Evolutionary conservation across 2,329 filamentous ascomycete species (phyloP).

Genomic region (Scedosporium dehoogii): DNA sequence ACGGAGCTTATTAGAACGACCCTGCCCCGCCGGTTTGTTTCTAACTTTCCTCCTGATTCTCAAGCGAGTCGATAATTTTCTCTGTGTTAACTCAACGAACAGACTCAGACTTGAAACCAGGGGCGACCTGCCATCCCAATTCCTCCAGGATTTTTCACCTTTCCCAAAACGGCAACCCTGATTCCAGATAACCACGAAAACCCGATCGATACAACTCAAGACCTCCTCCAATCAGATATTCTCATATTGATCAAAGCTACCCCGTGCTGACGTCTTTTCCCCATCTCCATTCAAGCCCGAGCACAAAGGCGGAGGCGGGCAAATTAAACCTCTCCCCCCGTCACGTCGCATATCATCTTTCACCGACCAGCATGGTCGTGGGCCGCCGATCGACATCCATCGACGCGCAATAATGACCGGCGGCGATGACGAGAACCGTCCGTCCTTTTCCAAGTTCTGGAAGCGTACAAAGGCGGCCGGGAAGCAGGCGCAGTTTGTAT

Average conservation of each 20-base stretch:
- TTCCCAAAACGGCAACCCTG: background rate
- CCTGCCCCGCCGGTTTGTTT: no score
- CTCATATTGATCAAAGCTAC: background rate
- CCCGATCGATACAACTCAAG: background rate
- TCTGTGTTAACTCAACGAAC: background rate
- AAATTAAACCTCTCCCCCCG: background rate
- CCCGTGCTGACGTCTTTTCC: background rate
- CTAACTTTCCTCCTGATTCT: no score
- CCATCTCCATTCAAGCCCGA: background rate
- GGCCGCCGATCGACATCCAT: background rate
- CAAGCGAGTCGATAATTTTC: no score
- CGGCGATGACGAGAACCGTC: background rate
- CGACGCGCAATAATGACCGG: background rate
- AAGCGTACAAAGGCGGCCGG: background rate
- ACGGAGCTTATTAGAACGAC: no score
- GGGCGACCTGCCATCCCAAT: background rate
- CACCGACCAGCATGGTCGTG: background rate
- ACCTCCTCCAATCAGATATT: background rate
- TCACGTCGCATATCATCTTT: background rate
- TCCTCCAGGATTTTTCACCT: background rate
- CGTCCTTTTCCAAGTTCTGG: constrained; percentile 1
- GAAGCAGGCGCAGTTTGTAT: background rate
- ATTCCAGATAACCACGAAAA: background rate
- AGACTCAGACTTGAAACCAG: background rate
- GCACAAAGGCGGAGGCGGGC: background rate